Percentiles rank a stretch among this genome's conserved stretches.
phyloP scores from a whole-genome alignment of 139 green algal species.

The Chlamydomonas incerta region DNA sequence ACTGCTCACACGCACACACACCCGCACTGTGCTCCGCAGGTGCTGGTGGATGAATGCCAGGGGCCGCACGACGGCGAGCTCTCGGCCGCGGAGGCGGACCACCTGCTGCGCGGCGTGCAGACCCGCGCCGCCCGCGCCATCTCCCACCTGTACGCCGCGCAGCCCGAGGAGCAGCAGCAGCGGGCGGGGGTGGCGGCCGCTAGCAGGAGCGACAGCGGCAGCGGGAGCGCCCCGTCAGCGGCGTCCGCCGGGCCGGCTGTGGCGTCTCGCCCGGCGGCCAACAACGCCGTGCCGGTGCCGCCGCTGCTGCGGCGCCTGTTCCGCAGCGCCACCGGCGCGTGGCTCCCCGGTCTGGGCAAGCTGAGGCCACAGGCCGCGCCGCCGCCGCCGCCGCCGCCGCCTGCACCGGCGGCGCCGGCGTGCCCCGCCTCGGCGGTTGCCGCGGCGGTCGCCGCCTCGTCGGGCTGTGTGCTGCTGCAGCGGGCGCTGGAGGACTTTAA shows the following conservation, averaged over 20 bases:
- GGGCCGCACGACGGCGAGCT: neutral
- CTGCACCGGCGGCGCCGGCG: neutral
- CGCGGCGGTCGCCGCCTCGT: neutral
- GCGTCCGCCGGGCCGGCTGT: neutral
- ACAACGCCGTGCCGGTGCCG: neutral
- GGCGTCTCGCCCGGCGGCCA: no score
- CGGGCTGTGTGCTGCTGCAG: conserved; percentile 56
- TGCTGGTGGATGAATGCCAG: neutral
- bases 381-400: no score
- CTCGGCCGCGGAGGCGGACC: conserved; percentile 5
- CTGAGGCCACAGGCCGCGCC: no score
- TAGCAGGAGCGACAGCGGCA: neutral
- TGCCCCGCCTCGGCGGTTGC: neutral
- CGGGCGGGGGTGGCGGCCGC: neutral
- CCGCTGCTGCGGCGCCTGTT: neutral
- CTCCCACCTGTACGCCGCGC: neutral
- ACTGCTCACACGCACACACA: no score
- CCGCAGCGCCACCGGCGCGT: neutral
- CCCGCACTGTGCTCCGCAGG: no score
- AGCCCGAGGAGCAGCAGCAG: neutral
- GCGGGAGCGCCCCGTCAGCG: neutral
- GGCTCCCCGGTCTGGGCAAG: no score
- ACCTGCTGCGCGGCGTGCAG: conserved; percentile 11
- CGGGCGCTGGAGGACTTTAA: conserved; percentile 68
- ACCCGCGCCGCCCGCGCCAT: neutral